Evolutionary conservation across 1,284 basidiomycete species (phyloP), one percentile per base, ranked within the genome.

Genomic region (Rugosomyces carneus): DNA sequence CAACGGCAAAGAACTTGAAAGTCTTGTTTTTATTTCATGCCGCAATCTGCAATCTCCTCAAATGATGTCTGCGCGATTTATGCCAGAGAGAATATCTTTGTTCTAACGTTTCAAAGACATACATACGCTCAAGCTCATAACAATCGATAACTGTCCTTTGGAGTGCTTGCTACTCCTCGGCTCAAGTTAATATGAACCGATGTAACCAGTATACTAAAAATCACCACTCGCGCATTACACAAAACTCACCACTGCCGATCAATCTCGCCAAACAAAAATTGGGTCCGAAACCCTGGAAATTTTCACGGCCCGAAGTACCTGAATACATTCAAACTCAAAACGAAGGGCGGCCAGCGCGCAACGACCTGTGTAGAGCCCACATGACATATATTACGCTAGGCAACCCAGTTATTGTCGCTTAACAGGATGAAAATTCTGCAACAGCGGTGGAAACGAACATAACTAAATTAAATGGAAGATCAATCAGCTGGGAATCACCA

Each of bases 181-280:
- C 13, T 31, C 13, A 31, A 11, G 4, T 8, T 31, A 8, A 3
- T 31, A 3, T 11, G 13, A 31, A 13, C 29, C 13, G 13, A 4
- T 31, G 29, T 31, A 31, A 13, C 29, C 24, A 26, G 10, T 10
- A 26, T 5, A 26, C 24, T 26, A 10, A 26, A 5, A 26, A 26
- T 26, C 24, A 5, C 10, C 10, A 10, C 24, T 26, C 5, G 5
- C 24, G 3, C 29, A n/a, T 31, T 6, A 3, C 19, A n/a, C 34
- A 27, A 35, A 19, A 3, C 8, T 6, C 5, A 16, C 16, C 26
- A 19, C 10, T 21, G 6, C 42, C 42, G 32, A 44, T 45, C 24
- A 27, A 45, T 40, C 37, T 34, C 37, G 37, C 44, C 37, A 43
- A 43, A 37, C 37, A 38, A 31, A 23, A 45, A 35, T 32, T 35